These are phyloP conservation scores for Hirsutella minnesotensis DNA, from an alignment of 2,329 filamentous ascomycete species.

Conservation along the genomic window DNA sequence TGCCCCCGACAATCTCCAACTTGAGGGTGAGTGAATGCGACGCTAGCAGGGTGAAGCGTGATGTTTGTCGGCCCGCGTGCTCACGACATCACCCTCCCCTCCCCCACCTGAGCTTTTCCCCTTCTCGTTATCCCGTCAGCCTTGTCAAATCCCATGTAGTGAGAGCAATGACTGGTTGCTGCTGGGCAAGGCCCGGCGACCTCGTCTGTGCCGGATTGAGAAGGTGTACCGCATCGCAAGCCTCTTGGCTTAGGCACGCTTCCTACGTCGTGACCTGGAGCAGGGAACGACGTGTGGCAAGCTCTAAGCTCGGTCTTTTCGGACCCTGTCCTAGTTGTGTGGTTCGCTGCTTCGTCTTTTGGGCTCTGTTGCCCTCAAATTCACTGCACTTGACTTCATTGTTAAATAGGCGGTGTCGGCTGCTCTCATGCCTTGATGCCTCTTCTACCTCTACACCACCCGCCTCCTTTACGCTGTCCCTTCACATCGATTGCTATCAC, in stretches of 20 bases:
- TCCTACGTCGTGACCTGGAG: neutral
- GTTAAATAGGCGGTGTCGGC: too few relatives aligned
- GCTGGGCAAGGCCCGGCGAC: neutral
- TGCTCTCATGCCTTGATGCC: too few relatives aligned
- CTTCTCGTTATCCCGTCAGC: neutral
- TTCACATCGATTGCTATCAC: too few relatives aligned
- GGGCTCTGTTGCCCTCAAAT: neutral
- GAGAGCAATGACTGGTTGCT: neutral
- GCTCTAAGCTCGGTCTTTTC: neutral
- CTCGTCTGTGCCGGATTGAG: neutral
- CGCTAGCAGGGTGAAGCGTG: conserved; percentile 3
- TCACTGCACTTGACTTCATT: neutral
- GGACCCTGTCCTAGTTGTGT: neutral
- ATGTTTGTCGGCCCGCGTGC: conserved; percentile 3
- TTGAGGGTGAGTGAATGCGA: conserved; percentile 7
- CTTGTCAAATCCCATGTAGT: neutral
- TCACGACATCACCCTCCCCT: neutral
- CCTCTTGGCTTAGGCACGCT: neutral
- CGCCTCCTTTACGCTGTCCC: too few relatives aligned
- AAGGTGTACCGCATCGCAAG: neutral
- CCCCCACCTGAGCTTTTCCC: neutral
- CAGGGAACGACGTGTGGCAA: neutral
- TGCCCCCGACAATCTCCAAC: neutral
- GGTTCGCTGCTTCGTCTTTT: neutral
- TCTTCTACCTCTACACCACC: too few relatives aligned